Evolutionary conservation across 2,329 filamentous ascomycete species (phyloP).

Genomic region (Trichophyton benhamiae): DNA sequence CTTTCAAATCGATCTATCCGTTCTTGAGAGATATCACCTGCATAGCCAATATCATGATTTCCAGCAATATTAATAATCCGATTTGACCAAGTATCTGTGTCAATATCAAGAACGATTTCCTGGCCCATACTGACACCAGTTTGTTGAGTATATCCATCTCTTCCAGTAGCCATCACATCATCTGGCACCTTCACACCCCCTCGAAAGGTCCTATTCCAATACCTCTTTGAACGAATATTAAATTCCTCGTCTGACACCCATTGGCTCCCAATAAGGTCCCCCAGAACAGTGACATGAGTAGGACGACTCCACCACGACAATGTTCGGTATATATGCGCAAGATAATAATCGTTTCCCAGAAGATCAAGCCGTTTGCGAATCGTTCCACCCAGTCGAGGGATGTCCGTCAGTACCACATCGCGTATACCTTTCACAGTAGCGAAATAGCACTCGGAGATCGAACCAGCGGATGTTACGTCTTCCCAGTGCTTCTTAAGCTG

Average conservation of each 20-base stretch:
- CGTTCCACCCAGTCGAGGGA: constrained; percentile 53
- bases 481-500: constrained; percentile 30
- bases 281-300: constrained; percentile 77
- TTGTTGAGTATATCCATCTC: constrained; percentile 30
- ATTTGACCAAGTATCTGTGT: constrained; percentile 51
- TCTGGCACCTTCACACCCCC: constrained; percentile 51
- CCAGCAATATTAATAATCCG: constrained; percentile 81
- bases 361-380: constrained; percentile 73
- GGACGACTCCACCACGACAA: constrained; percentile 73
- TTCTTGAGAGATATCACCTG: constrained; percentile 70
- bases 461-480: constrained; percentile 13
- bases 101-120: constrained; percentile 19
- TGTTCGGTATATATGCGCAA: constrained; percentile 81
- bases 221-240: constrained; percentile 55
- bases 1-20: constrained; percentile 71
- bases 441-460: neutral
- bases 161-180: constrained; percentile 25
- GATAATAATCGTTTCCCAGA: constrained; percentile 86
- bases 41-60: constrained; percentile 95
- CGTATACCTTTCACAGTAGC: constrained; percentile 17
- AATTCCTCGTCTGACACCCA: constrained; percentile 89
- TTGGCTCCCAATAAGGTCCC: constrained; percentile 85
- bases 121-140: constrained; percentile 13
- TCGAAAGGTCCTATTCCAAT: constrained; percentile 70
- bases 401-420: constrained; percentile 49